Percentiles rank a stretch among this genome's conserved stretches.
Evolutionary conservation across 441 rosid genomes (phyloP).

Genomic region (Flueggea neowawraea): DNA sequence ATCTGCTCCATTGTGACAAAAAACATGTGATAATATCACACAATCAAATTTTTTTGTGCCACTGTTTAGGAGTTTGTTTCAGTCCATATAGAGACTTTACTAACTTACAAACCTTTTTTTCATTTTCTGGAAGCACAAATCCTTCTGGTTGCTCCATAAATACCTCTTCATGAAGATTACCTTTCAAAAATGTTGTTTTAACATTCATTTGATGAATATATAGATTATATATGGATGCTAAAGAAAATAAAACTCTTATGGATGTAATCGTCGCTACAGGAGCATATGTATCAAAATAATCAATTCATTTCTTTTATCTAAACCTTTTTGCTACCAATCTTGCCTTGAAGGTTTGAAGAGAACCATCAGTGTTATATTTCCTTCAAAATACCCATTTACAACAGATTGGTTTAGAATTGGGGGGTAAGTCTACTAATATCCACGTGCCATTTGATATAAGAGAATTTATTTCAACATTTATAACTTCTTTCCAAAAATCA

Average conservation of each 20-base stretch:
- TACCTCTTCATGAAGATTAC: conserved; percentile 1
- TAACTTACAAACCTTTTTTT: conserved; percentile 1
- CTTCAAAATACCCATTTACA: background rate
- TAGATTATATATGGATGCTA: background rate
- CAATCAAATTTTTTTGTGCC: background rate
- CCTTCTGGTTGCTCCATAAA: conserved; percentile 1
- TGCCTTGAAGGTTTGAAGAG: background rate
- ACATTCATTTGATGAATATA: conserved; percentile 5
- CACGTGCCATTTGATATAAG: background rate
- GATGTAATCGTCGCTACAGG: background rate
- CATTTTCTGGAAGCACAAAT: background rate
- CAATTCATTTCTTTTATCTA: background rate
- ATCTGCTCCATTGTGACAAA: background rate
- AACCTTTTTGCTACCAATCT: background rate
- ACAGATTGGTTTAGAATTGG: background rate
- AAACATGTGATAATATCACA: background rate
- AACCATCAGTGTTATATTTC: background rate
- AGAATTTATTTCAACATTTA: conserved; percentile 6
- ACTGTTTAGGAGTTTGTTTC: background rate
- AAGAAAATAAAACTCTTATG: background rate
- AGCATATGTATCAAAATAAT: background rate
- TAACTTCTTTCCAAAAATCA: background rate
- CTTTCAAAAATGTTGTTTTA: conserved; percentile 1
- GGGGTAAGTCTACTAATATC: background rate
- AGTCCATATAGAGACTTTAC: background rate